Base-by-base conservation (phyloP, 2,329 filamentous ascomycete genomes). In the Colletotrichum viniferum region DNA sequence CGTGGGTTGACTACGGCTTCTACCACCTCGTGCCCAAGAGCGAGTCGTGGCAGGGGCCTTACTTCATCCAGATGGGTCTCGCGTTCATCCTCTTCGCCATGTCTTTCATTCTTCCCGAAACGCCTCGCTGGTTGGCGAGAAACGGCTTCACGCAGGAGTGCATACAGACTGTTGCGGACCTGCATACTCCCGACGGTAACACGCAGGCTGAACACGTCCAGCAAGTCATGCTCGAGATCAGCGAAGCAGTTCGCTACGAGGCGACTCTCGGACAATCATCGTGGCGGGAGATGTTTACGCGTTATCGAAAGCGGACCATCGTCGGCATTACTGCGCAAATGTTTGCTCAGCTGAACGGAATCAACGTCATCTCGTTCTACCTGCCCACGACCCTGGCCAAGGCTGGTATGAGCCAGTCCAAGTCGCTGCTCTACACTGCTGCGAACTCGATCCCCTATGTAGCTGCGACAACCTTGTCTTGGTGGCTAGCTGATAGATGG, bases 391-490 rank as follows among this genome's bases (percentile, higher is more conserved):
- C 43, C 10, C 43, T 52, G 43, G 43, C 43, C n/a, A 52, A 52
- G n/a, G 43, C 43, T 3, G 43, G n/a, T 6, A 52, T 52, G 43
- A 52, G 43, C 2, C 43, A 52, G 43, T 52, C 43, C n/a, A 52
- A 52, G 43, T 52, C 43, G 3, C 43, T 52, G 10, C 43, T 52
- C 1, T 52, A 52, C 0, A 52, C 43, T 52, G 43, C 43, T 21
- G 43, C 43, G 10, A 52, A 52, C 43, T 52, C 43, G n/a, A 52
- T 52, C 3, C 43, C 43, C 0, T 52, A 52, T 3, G 43, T 52
- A 13, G 43, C 43, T 0, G 43, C 43, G 10, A 52, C 43, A 0
- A 52, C 43, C 0, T 13, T 52, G 10, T 21, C 43, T 21, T 52
- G 43, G 43, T 52, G 43, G 43, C n/a, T 52, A 0, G 43, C 43